Conservation (phyloP, 169 alveolate species). For the Plasmodium vinckei region DNA sequence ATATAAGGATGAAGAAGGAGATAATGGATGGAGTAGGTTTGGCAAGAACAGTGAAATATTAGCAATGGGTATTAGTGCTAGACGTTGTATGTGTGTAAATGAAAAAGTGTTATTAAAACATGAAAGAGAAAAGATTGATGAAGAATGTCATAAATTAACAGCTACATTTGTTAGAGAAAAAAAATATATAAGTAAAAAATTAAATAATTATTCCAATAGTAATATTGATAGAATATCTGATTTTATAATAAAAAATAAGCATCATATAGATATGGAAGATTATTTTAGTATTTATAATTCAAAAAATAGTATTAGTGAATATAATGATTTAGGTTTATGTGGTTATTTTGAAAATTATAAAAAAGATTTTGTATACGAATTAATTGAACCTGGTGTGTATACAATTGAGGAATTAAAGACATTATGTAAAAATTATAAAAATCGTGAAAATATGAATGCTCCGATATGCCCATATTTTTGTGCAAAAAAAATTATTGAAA, state of each 20-base stretch:
- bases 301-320: conserved; percentile 75
- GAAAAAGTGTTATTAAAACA: conserved; percentile 51
- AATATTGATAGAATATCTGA: conserved; percentile 71
- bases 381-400: conserved; percentile 91
- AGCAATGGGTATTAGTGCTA: conserved; percentile 41
- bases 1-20: background rate
- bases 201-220: conserved; percentile 23
- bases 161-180: conserved; percentile 70
- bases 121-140: conserved; percentile 56
- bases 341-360: conserved; percentile 90
- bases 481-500: conserved; percentile 93
- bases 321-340: conserved; percentile 84
- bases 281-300: conserved; percentile 76
- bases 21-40: conserved; percentile 2
- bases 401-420: conserved; percentile 95
- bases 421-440: conserved; percentile 86
- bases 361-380: conserved; percentile 82
- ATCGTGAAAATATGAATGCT: conserved; percentile 77
- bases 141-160: conserved; percentile 57
- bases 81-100: conserved; percentile 74
- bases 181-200: conserved; percentile 34
- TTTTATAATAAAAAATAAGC: conserved; percentile 73
- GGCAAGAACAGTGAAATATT: conserved; percentile 11
- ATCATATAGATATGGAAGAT: conserved; percentile 64
- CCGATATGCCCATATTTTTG: conserved; percentile 96